Evolutionary conservation across 345 rosid species (phyloP).

Genomic region (Ceriops decandra): DNA sequence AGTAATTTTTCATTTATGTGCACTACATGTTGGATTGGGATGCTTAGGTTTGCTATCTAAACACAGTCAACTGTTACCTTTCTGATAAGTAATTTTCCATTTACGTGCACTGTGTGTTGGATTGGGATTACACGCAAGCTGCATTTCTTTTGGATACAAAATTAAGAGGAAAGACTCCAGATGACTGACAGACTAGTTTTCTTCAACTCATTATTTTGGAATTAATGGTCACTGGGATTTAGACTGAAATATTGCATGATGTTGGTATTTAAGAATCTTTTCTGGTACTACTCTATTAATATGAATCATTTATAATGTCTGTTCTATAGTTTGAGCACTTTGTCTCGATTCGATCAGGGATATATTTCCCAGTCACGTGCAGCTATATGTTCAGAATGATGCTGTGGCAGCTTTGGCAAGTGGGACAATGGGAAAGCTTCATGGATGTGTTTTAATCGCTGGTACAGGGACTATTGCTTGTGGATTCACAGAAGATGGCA

Average conservation of each 20-base stretch:
- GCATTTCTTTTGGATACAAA: too few relatives aligned
- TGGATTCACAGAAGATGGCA: constrained; percentile 88
- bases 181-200: too few relatives aligned
- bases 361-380: constrained; percentile 70
- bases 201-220: too few relatives aligned
- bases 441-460: constrained; percentile 95
- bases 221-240: too few relatives aligned
- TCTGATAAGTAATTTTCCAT: background rate
- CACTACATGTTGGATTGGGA: too few relatives aligned
- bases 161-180: too few relatives aligned
- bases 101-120: too few relatives aligned
- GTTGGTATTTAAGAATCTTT: too few relatives aligned
- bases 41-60: constrained; percentile 18
- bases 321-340: background rate
- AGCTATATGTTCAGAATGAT: constrained; percentile 85
- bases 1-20: background rate
- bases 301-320: background rate
- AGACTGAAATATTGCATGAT: too few relatives aligned
- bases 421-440: constrained; percentile 93
- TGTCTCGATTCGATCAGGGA: constrained; percentile 43
- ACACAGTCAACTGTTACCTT: background rate
- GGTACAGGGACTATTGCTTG: constrained; percentile 96
- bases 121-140: too few relatives aligned
- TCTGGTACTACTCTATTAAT: background rate
- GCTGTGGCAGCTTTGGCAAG: constrained; percentile 96